Evolutionary conservation across 306 rosid genomes (phyloP), one percentile per base, ranked within the genome.

Genomic region (Vigna hirtella): DNA sequence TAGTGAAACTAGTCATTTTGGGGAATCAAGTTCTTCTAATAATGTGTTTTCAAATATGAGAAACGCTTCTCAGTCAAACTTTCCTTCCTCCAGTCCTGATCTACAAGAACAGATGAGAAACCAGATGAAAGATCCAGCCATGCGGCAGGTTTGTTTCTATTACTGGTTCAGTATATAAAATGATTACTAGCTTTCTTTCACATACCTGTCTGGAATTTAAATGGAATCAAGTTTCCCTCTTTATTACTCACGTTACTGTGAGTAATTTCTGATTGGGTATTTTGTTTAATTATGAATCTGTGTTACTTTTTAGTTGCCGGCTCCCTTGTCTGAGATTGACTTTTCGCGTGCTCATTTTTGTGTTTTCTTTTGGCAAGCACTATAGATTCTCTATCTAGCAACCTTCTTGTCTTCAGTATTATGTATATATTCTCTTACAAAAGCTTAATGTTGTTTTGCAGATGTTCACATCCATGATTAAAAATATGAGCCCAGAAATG

Each of bases 91-190:
- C 64, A 78, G 93, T 73, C 20, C 73, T 70, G 96, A 91, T 88
- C 38, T 95, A 70, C 97, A 95, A 87, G 99, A 91, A 59, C 99
- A 95, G 89, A 89, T 95, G 96, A 90, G 90, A 84, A 93, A 83
- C 85, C 99, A 93, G 88, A 92, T 93, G 98, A 93, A 93, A 74
- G 90, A 95, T 87, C 99, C 99, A 72, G 97, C 96, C 26, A 86
- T 77, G 97, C 94, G 89, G 52, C 89, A 93, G 99, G 99, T 95
- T 81, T 76, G 87, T 82, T 82, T 76, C 59, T 78, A 62, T 68
- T 61, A 70, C 42, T 17, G 73, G 22, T 38, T 64, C 63, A 82
- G 64, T 2, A 69, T 51, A 52, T 63, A 20, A 45, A 48, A 67
- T 55, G 12, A 32, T 58, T 45, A 34, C 26, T 7, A 58, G 51